Percentiles rank a stretch among this genome's conserved stretches.
These are phyloP conservation scores for Candida verbasci DNA, from an alignment of 805 yeast species.

Conservation along the genomic window DNA sequence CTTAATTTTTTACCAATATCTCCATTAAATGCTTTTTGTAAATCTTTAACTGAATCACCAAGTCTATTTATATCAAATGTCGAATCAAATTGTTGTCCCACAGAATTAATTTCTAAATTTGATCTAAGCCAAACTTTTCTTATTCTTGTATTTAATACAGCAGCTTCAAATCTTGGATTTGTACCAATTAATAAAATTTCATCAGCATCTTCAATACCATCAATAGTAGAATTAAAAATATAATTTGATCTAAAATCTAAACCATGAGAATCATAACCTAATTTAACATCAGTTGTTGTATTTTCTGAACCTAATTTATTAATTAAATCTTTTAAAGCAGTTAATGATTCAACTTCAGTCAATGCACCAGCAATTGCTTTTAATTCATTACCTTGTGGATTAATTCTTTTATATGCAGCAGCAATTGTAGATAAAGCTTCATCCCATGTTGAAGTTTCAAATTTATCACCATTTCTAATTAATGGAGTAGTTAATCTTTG, in stretches of 20 bases:
- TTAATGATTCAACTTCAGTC: conserved; percentile 77
- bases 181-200: conserved; percentile 77
- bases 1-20: conserved; percentile 64
- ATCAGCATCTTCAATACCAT: conserved; percentile 80
- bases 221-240: conserved; percentile 72
- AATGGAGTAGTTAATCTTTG: conserved; percentile 83
- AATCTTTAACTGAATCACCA: conserved; percentile 56
- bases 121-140: conserved; percentile 76
- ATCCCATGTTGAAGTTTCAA: conserved; percentile 81
- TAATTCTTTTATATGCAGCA: conserved; percentile 49
- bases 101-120: conserved; percentile 60
- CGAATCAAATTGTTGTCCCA: conserved; percentile 75
- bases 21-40: conserved; percentile 60
- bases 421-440: conserved; percentile 72
- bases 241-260: conserved; percentile 75
- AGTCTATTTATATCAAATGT: conserved; percentile 63
- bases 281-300: conserved; percentile 64
- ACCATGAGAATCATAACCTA: conserved; percentile 57
- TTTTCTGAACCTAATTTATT: conserved; percentile 80
- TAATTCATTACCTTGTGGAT: conserved; percentile 65
- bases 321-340: conserved; percentile 73
- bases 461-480: conserved; percentile 63
- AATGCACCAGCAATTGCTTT: conserved; percentile 82
- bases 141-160: conserved; percentile 78
- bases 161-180: conserved; percentile 87